phyloP scores from a whole-genome alignment of 2,329 filamentous ascomycete species.

The Chaetoscypha palmicola region DNA sequence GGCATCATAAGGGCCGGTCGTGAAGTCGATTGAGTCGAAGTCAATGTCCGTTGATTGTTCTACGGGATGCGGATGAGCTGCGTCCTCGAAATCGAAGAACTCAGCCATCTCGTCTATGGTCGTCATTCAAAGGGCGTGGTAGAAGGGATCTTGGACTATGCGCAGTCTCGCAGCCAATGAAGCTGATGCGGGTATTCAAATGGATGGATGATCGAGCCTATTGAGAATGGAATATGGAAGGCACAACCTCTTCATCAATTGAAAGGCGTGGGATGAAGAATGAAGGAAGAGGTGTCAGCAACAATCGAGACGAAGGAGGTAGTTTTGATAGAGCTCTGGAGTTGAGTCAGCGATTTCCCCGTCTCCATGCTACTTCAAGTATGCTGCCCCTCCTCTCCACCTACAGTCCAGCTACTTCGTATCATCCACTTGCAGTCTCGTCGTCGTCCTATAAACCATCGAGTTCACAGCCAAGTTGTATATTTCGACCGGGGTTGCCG shows the following conservation, averaged over 20 bases:
- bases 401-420: neutral
- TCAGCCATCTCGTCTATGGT: slow-evolving; percentile 47
- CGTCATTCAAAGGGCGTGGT: slow-evolving; percentile 30
- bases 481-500: neutral
- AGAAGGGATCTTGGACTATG: neutral
- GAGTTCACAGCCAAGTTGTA: too few relatives aligned
- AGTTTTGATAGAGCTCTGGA: slow-evolving; percentile 4
- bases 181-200: neutral
- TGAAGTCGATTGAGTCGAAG: slow-evolving; percentile 15
- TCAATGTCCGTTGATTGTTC: slow-evolving; percentile 7
- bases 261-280: slow-evolving; percentile 6
- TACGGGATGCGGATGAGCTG: slow-evolving; percentile 27
- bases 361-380: too few relatives aligned
- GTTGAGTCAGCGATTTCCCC: neutral
- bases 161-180: neutral
- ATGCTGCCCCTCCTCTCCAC: neutral
- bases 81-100: slow-evolving; percentile 56
- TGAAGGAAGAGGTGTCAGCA: neutral
- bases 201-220: neutral
- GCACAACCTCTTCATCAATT: neutral
- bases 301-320: neutral
- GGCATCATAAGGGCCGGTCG: slow-evolving; percentile 35
- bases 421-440: neutral
- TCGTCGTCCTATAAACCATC: too few relatives aligned
- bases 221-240: neutral